Conservation (phyloP, 148 eudicot species). For the Cornus controversa region DNA sequence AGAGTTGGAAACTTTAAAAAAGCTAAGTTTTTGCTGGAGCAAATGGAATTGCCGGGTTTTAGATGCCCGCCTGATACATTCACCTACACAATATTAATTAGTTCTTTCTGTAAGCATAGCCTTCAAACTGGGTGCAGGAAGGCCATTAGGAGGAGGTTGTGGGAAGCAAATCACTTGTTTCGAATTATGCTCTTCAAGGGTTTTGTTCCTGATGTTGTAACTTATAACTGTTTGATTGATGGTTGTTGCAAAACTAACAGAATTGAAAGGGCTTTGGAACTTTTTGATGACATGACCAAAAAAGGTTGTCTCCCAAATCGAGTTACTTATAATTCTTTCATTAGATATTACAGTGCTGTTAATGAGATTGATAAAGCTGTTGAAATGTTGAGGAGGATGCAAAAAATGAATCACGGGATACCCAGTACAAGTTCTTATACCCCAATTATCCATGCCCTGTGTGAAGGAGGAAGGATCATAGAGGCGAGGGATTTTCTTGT, state of each 20-base stretch:
- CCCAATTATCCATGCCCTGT: conserved; percentile 67
- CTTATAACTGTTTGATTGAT: conserved; percentile 81
- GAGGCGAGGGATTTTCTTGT: conserved; percentile 62
- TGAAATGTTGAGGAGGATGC: conserved; percentile 70
- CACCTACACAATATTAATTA: conserved; percentile 76
- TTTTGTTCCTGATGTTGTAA: conserved; percentile 83
- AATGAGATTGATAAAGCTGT: conserved; percentile 75
- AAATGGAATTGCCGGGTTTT: conserved; percentile 87
- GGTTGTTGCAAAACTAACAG: conserved; percentile 90
- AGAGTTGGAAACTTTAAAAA: conserved; percentile 71
- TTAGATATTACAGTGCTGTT: conserved; percentile 69
- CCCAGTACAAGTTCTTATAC: conserved; percentile 77
- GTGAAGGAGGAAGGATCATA: conserved; percentile 65
- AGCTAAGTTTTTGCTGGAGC: conserved; percentile 65
- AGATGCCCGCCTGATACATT: conserved; percentile 73
- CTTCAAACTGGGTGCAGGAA: conserved; percentile 72
- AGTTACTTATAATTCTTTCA: conserved; percentile 77
- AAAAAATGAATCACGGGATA: conserved; percentile 48
- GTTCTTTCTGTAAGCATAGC: conserved; percentile 66
- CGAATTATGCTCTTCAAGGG: conserved; percentile 75
- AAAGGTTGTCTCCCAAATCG: conserved; percentile 64
- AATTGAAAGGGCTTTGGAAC: conserved; percentile 76
- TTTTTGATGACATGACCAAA: conserved; percentile 70
- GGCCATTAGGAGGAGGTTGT: conserved; percentile 70
- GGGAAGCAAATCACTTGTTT: conserved; percentile 93